Conservation (phyloP, 73 alveolate genomes). For the Tetrahymena malaccensis region DNA sequence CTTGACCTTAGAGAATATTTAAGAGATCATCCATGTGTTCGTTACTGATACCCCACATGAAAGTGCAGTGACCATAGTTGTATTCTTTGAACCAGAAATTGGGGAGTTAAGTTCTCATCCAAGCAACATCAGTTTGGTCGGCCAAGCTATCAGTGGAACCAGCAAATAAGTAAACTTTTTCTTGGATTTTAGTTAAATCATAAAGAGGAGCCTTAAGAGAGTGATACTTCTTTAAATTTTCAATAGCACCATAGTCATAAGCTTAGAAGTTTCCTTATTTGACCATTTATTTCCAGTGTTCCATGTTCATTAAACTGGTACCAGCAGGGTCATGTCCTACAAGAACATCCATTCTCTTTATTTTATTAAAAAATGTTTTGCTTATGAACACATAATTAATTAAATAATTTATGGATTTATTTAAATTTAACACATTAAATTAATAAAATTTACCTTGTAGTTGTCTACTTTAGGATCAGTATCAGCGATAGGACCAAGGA, state of each 20-base stretch:
- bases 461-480: slow-evolving; percentile 44
- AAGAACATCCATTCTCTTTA: slow-evolving; percentile 39
- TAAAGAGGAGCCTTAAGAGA: slow-evolving; percentile 69
- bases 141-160: slow-evolving; percentile 50
- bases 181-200: slow-evolving; percentile 62
- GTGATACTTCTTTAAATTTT: slow-evolving; percentile 77
- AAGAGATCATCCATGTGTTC: slow-evolving; percentile 21
- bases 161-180: neutral
- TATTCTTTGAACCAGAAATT: slow-evolving; percentile 37
- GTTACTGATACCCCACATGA: slow-evolving; percentile 32
- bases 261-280: slow-evolving; percentile 40
- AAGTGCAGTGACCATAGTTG: slow-evolving; percentile 45
- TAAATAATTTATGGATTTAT: too few relatives aligned
- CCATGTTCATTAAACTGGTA: slow-evolving; percentile 73
- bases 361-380: neutral
- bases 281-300: slow-evolving; percentile 68
- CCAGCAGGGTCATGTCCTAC: slow-evolving; percentile 95
- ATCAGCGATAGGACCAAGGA: slow-evolving; percentile 34
- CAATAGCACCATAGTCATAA: slow-evolving; percentile 60
- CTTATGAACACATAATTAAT: too few relatives aligned
- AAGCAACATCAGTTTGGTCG: slow-evolving; percentile 32
- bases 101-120: slow-evolving; percentile 33
- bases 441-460: neutral
- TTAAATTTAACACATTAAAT: too few relatives aligned
- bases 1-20: neutral